phyloP scores from a whole-genome alignment of 2,329 filamentous ascomycete species.

The Ophiocordyceps camponoti-leonardi region DNA sequence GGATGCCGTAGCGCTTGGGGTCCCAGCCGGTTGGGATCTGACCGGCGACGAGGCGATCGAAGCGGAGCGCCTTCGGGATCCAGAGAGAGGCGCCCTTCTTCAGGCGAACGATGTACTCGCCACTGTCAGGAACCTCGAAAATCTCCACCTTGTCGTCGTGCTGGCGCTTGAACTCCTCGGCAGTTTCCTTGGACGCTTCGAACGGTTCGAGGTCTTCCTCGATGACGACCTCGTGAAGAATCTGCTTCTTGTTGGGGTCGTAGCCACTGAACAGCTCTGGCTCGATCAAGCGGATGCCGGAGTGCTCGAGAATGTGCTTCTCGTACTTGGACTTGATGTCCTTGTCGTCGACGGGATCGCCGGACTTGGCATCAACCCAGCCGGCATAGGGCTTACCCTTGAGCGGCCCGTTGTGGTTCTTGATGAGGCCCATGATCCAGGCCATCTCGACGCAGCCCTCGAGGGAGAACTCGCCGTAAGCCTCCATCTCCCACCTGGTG shows the following conservation, averaged over 20 bases:
- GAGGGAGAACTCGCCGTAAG: slow-evolving; percentile 86
- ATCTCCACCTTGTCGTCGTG: slow-evolving; percentile 96
- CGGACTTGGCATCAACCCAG: slow-evolving; percentile 89
- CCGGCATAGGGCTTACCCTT: slow-evolving; percentile 95
- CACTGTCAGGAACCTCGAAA: slow-evolving; percentile 85
- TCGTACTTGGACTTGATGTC: slow-evolving; percentile 97
- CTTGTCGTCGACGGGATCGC: slow-evolving; percentile 93
- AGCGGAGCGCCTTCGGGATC: slow-evolving; percentile 92
- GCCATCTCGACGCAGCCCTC: slow-evolving; percentile 99
- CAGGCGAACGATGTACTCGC: slow-evolving; percentile 85
- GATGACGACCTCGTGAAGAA: slow-evolving; percentile 94
- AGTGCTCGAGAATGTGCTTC: slow-evolving; percentile 89
- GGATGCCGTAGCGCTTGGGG: slow-evolving; percentile 87
- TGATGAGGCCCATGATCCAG: slow-evolving; percentile 99
- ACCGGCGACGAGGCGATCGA: slow-evolving; percentile 92
- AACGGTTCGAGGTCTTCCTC: slow-evolving; percentile 95
- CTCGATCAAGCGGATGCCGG: slow-evolving; percentile 93
- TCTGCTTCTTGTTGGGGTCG: slow-evolving; percentile 95
- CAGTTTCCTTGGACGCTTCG: slow-evolving; percentile 91
- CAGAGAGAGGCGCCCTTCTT: slow-evolving; percentile 90
- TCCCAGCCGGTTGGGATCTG: slow-evolving; percentile 97
- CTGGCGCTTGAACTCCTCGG: slow-evolving; percentile 91
- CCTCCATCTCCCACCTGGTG: slow-evolving; percentile 99
- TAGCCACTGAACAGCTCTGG: slow-evolving; percentile 94
- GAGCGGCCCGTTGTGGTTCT: slow-evolving; percentile 89